Evolutionary conservation across 108 stramenopile genomes (phyloP), one percentile per base, ranked within the genome.

Genomic region (Parmales sp.): DNA sequence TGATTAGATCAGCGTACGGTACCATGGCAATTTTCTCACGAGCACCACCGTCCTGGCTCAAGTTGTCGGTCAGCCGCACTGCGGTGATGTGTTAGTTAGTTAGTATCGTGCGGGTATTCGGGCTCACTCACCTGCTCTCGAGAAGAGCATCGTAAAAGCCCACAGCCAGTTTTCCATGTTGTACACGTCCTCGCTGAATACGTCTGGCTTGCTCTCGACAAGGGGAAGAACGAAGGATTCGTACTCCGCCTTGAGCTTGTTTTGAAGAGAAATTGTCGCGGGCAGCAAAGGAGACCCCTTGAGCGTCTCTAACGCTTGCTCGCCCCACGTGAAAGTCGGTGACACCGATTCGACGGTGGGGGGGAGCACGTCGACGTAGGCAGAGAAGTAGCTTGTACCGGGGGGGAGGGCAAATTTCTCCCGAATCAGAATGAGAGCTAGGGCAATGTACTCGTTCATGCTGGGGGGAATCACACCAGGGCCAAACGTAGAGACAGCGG

Each of bases 111-210:
- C n/a, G n/a, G n/a, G n/a, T n/a, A n/a, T n/a, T n/a, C 43, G 28
- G 13, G 43, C 43, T 43, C 41, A 43, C 41, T 43, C 41, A 43
- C 41, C 3, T 23, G 91, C 90, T 11, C 90, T 75, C 2, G 89
- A 90, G 66, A 96, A 95, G 7, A 96, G 80, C 85, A 90, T 95
- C 23, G 91, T 89, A 64, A 96, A 96, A 18, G 95, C 93, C 96
- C 96, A 97, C 29, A 80, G 64, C 90, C 92, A 97, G 41, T 85
- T 83, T 38, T 94, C 94, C 67, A 70, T 88, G 0, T 85, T 94
- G 71, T 84, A 93, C 0, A 79, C 43, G 38, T 88, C 78, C 79
- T 83, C 63, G 2, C 25, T 1, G 31, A 44, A 63, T 51, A 4
- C 13, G 5, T 70, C 37, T 43, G 63, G 23, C n/a, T 45, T 60